A percentile compares a stretch with the other conserved stretches of the same genome.
These are phyloP conservation scores for Suhomyces vadensis DNA, from an alignment of 805 yeast genomes.

Conservation along the genomic window DNA sequence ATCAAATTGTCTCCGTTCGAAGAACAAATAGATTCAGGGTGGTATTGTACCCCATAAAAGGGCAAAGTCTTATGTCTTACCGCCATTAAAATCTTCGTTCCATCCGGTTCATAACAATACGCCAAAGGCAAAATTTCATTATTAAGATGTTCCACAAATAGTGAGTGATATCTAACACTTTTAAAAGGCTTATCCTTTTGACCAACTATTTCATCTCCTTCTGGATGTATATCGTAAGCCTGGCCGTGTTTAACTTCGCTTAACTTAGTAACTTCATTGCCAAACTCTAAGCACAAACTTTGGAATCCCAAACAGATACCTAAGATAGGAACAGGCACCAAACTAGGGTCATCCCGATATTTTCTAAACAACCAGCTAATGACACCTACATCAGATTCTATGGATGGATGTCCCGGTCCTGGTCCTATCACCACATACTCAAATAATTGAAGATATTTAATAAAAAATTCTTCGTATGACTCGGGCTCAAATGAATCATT, in stretches of 20 bases:
- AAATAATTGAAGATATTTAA: constrained; percentile 48
- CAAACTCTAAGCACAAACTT: constrained; percentile 64
- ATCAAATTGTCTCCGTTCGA: constrained; percentile 60
- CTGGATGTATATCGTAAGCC: constrained; percentile 52
- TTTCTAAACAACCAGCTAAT: constrained; percentile 56
- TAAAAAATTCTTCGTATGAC: constrained; percentile 37
- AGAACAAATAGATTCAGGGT: constrained; percentile 94
- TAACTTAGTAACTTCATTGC: constrained; percentile 55
- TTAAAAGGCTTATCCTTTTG: constrained; percentile 44
- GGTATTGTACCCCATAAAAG: constrained; percentile 93
- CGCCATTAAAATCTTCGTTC: constrained; percentile 67
- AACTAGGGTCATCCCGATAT: constrained; percentile 13
- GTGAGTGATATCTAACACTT: constrained; percentile 88
- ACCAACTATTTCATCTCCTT: constrained; percentile 31
- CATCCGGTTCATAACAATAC: constrained; percentile 44
- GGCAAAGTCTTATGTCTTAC: constrained; percentile 62
- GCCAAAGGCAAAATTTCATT: constrained; percentile 59
- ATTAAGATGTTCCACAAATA: constrained; percentile 49
- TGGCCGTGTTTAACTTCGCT: constrained; percentile 82
- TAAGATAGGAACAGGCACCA: constrained; percentile 56
- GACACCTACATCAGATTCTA: constrained; percentile 66
- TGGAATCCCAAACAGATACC: constrained; percentile 97
- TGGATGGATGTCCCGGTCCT: constrained; percentile 91
- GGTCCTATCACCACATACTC: constrained; percentile 90
- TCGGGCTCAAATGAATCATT: constrained; percentile 52